Evolutionary conservation across 2,329 filamentous ascomycete species (phyloP), one percentile per base, ranked within the genome.

Genomic region (Apiospora marii): DNA sequence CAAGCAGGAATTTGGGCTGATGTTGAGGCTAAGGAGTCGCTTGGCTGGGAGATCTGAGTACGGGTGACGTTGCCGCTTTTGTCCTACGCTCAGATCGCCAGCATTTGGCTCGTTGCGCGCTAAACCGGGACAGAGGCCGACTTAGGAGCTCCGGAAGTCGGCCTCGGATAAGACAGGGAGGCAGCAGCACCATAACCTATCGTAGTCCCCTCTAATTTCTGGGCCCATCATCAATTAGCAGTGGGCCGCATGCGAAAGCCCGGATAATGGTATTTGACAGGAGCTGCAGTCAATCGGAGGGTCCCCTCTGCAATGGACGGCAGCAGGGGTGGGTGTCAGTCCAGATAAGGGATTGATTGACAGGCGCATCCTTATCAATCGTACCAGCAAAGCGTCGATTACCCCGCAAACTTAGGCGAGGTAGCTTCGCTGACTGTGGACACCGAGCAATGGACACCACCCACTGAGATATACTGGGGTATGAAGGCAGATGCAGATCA

Each of bases 61-160:
- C 34, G 58, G 58, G 58, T 64, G 58, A 24, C 58, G 19, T 41
- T 64, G 58, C 19, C 34, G 30, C 30, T 64, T 64, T 64, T 64
- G 58, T 41, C 16, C 49, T 1, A 22, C 53, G 27, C 27, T 61
- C 30, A 37, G 58, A 64, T 64, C 34, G 19, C 58, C 19, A 10
- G 13, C 19, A 30, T 19, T 24, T 13, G 19, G 10, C 41, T n/a
- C 53, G 22, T 22, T 61, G 53, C 53, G 53, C 30, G 30, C 27
- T 61, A 61, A 61, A 61, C 30, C 8, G 30, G 53, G 30, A 61
- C 16, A 22, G 7, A 22, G 53, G 30, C 53, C 53, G 53, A 61
- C 53, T 61, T 61, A 61, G 58, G 58, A 64, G 58, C 58, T 64
- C 58, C 58, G 58, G 34, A 41, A 64, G 58, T 64, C 58, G 58